phyloP scores from a whole-genome alignment of 306 rosid genomes.

The Gleditsia sinensis region DNA sequence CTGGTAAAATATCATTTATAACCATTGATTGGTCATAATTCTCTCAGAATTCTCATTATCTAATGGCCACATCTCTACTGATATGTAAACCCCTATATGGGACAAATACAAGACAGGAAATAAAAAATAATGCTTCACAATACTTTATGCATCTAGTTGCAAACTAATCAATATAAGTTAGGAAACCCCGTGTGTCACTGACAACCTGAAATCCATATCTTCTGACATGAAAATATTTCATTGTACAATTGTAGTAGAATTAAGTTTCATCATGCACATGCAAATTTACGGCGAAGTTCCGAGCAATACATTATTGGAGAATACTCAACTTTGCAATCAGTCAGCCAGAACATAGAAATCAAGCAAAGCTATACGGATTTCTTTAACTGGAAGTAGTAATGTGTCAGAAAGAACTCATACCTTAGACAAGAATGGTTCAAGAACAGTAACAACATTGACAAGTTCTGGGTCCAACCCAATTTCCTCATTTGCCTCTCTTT shows the following conservation, averaged over 20 bases:
- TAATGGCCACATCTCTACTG: conserved; percentile 5
- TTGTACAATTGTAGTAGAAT: conserved; percentile 20
- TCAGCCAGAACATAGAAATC: conserved; percentile 14
- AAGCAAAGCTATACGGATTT: neutral
- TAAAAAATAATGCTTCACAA: neutral
- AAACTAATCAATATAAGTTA: neutral
- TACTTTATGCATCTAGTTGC: neutral
- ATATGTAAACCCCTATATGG: conserved; percentile 1
- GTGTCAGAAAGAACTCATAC: conserved; percentile 37
- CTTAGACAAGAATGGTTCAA: conserved; percentile 95
- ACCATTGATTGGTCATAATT: neutral
- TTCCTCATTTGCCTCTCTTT: conserved; percentile 90
- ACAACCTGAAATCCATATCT: conserved; percentile 18
- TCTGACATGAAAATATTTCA: conserved; percentile 12
- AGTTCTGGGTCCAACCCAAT: conserved; percentile 89
- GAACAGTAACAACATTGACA: conserved; percentile 75
- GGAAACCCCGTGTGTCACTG: neutral
- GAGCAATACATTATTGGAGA: neutral
- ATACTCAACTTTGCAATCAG: conserved; percentile 28
- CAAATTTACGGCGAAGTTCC: conserved; percentile 6
- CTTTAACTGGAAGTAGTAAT: neutral
- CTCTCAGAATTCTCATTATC: conserved; percentile 1
- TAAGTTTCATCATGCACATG: neutral
- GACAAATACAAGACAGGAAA: neutral
- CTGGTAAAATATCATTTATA: conserved; percentile 7